These are phyloP conservation scores for Leucaena leucocephala DNA, from an alignment of 306 rosid species.

Conservation along the genomic window DNA sequence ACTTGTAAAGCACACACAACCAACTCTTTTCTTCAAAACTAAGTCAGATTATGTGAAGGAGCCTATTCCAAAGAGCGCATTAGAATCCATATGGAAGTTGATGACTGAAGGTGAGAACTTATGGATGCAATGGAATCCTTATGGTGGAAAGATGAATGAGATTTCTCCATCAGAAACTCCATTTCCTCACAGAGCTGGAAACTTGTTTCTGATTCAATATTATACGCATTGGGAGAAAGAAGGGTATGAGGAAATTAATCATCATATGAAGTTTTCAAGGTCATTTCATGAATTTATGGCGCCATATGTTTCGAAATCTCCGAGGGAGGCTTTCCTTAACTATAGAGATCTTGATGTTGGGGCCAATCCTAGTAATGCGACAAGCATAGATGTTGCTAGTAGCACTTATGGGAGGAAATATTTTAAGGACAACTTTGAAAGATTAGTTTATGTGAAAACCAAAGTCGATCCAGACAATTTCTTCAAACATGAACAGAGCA, in stretches of 20 bases:
- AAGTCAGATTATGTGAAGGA: slow-evolving; percentile 47
- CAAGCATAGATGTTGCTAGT: not conserved
- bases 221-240: slow-evolving; percentile 42
- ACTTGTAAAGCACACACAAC: slow-evolving; percentile 15
- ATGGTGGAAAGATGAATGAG: slow-evolving; percentile 48
- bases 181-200: slow-evolving; percentile 47
- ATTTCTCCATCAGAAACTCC: slow-evolving; percentile 45
- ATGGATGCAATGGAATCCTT: slow-evolving; percentile 50
- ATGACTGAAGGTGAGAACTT: slow-evolving; percentile 35
- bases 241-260: slow-evolving; percentile 14
- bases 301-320: slow-evolving; percentile 33
- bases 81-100: slow-evolving; percentile 39
- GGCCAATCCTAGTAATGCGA: slow-evolving; percentile 38
- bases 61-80: slow-evolving; percentile 31
- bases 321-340: slow-evolving; percentile 47
- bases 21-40: slow-evolving; percentile 6
- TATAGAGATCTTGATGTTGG: slow-evolving; percentile 47
- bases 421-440: slow-evolving; percentile 33
- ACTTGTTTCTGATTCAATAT: slow-evolving; percentile 49
- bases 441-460: slow-evolving; percentile 34
- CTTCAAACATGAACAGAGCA: slow-evolving; percentile 47
- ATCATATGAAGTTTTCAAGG: slow-evolving; percentile 32
- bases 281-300: slow-evolving; percentile 38
- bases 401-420: slow-evolving; percentile 33
- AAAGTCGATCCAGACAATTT: slow-evolving; percentile 42